Evolutionary conservation across 192 early-diverging fungal genomes (phyloP).

Genomic region (Linnemannia schmuckeri): DNA sequence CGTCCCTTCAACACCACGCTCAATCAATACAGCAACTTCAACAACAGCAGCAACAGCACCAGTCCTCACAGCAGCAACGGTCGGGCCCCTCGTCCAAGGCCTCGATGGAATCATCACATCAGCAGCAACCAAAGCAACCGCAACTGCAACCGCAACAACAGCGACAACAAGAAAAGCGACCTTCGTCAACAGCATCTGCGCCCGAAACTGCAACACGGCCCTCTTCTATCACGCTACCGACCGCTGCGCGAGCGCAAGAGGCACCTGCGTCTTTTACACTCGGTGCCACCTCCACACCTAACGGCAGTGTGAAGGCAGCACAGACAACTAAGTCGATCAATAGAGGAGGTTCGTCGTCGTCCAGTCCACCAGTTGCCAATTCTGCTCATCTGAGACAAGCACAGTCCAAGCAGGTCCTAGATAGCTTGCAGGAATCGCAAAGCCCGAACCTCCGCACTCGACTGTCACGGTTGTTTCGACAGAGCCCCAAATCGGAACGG

Average conservation of each 20-base stretch:
- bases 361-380: neutral
- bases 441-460: constrained; percentile 42
- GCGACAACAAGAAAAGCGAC: constrained; percentile 11
- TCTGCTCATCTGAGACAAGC: neutral
- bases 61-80: neutral
- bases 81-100: neutral
- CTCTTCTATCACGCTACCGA: neutral
- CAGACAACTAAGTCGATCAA: neutral
- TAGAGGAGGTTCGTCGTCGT: neutral
- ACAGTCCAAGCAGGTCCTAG: constrained; percentile 1
- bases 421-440: neutral
- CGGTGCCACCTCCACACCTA: neutral
- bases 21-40: constrained; percentile 31
- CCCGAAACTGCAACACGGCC: neutral
- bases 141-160: neutral
- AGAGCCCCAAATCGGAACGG: constrained; percentile 21
- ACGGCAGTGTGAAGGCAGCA: neutral
- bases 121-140: neutral
- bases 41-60: neutral
- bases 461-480: constrained; percentile 32
- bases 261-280: neutral
- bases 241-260: neutral
- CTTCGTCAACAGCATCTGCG: constrained; percentile 4
- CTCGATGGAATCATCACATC: neutral
- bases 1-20: constrained; percentile 20